These are phyloP conservation scores for Cryptococcus sp. DNA, from an alignment of 1,284 basidiomycete species.

Conservation along the genomic window DNA sequence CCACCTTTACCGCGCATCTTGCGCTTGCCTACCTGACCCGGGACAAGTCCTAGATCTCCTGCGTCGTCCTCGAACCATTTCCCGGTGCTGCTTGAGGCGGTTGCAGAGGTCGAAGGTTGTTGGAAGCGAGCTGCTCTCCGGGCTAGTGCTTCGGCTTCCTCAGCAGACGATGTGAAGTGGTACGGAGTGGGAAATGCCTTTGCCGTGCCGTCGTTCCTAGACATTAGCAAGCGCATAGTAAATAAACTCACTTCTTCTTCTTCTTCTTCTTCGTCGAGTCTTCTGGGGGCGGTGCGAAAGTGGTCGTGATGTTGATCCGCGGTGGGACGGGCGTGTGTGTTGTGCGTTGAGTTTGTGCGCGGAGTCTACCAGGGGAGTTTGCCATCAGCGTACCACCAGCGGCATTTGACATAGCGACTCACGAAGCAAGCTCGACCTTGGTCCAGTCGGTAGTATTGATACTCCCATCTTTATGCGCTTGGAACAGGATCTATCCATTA, in stretches of 20 bases:
- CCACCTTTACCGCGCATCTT: slow-evolving; percentile 44
- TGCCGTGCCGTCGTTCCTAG: slow-evolving; percentile 24
- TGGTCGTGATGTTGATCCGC: slow-evolving; percentile 12
- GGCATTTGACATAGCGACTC: slow-evolving; percentile 9
- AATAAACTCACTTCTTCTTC: slow-evolving; percentile 37
- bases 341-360: slow-evolving; percentile 36
- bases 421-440: slow-evolving; percentile 49
- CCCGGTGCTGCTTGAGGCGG: slow-evolving; percentile 10
- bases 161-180: slow-evolving; percentile 30
- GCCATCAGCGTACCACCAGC: slow-evolving; percentile 1
- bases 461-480: slow-evolving; percentile 48
- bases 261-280: slow-evolving; percentile 37
- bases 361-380: slow-evolving; percentile 25
- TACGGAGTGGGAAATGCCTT: slow-evolving; percentile 35
- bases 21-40: slow-evolving; percentile 38
- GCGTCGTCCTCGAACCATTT: slow-evolving; percentile 34
- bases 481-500: slow-evolving; percentile 46
- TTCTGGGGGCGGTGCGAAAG: slow-evolving; percentile 1
- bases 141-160: slow-evolving; percentile 45
- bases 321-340: slow-evolving; percentile 26
- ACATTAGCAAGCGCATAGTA: slow-evolving; percentile 3
- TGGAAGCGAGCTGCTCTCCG: slow-evolving; percentile 44
- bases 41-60: slow-evolving; percentile 14
- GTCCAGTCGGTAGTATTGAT: slow-evolving; percentile 52
- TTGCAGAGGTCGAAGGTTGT: slow-evolving; percentile 18